Evolutionary conservation across 2,329 filamentous ascomycete genomes (phyloP), one percentile per base, ranked within the genome.

Genomic region (Dendrostoma leiphaemia): DNA sequence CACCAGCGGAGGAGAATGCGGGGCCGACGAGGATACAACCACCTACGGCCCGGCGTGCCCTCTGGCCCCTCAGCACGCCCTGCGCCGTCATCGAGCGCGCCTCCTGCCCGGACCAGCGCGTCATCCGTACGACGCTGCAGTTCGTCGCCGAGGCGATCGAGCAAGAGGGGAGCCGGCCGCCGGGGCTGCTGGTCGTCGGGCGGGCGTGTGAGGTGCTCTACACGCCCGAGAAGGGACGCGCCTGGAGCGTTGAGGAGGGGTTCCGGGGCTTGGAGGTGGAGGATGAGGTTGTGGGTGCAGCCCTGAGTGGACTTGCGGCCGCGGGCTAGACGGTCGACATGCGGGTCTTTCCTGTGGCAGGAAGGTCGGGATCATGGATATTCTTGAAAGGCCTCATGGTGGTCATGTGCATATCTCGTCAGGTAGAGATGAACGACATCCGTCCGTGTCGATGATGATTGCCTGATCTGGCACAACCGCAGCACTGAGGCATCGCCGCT

Each of bases 31-130:
- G n/a, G n/a, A n/a, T n/a, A n/a, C n/a, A n/a, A n/a, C n/a, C n/a
- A n/a, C n/a, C n/a, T n/a, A n/a, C n/a, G n/a, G n/a, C n/a, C n/a
- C n/a, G n/a, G n/a, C 69, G 76, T 52, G 60, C 57, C 2, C 65
- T 84, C 1, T 97, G 91, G 86, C 93, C 93, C 0, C 71, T 71
- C 31, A 71, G 74, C n/a, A 94, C 91, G 1, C 91, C 93, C 0
- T 97, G 93, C 64, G 92, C 93, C 1, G 92, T 99, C 10, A 82
- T 99, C 52, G 94, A 99, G 72, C 82, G 94, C 32, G 94, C 94
- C 6, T 96, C 90, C 58, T 99, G 94, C 67, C 89, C 91, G 0
- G 94, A 99, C 67, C 94, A 99, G 74, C 80, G 93, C 46, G 90
- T 99, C 15, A 92, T 99, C 26, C 80, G 94, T 53, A 94, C 91